Evolutionary conservation across 2,329 filamentous ascomycete species (phyloP), one percentile per base, ranked within the genome.

Genomic region (Trichophyton mentagrophytes): DNA sequence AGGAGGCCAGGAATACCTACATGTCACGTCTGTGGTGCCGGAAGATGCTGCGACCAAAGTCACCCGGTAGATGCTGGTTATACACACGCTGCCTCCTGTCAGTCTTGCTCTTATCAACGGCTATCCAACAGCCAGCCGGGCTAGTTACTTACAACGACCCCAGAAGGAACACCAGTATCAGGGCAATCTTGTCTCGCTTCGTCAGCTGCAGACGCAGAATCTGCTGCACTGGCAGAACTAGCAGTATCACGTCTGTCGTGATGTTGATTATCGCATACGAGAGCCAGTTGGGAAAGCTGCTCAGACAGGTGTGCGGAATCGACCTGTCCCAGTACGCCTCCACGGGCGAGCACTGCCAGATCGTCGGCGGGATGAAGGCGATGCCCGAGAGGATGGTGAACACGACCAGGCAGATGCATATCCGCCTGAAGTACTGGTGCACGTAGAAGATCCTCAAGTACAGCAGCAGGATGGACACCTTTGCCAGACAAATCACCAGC

Each of bases 31-130:
- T 15, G 51, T 60, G 5, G 33, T n/a, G 8, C 11, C 49, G 3
- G 47, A 49, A 3, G 59, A 60, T 47, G 30, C 2, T 15, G 33
- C n/a, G 20, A 64, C 55, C 1, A 58, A 60, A 9, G 56, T 62
- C 61, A 73, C 71, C 13, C 76, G 73, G 61, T 77, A 61, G 51
- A 77, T 74, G 13, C 75, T 77, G 2, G 75, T 77, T 46, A 77
- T 66, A 33, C 70, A 73, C 36, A 72, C 69, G 46, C 70, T 22
- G 49, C 9, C 7, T 46, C 15, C 7, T 55, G 17, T 33, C 11
- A n/a, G 11, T 30, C 13, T 36, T 33, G 33, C 15, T 30, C 27
- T 30, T 30, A 6, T 30, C 27, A 7, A 30, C 27, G 27, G 51
- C 30, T 59, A 38, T 47, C 53, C 53, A 27, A 27, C 9, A n/a